Evolutionary conservation across 73 alveolate genomes (phyloP).

Genomic region (Paramecium octaurelia): DNA sequence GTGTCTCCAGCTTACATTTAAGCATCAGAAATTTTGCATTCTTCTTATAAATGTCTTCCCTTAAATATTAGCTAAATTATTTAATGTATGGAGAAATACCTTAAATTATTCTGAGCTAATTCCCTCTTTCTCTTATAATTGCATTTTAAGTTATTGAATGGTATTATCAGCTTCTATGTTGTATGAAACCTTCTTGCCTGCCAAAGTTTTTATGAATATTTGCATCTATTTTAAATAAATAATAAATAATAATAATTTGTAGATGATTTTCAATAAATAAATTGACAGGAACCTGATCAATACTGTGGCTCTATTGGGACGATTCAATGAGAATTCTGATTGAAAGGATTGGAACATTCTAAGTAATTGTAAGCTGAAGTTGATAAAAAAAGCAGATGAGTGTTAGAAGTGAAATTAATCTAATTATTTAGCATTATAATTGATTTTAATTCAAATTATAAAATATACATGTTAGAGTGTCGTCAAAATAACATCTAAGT

Average conservation of each 20-base stretch:
- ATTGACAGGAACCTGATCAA: neutral
- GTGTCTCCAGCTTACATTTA: constrained; percentile 48
- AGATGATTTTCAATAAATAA: neutral
- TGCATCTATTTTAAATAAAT: neutral
- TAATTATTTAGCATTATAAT: neutral
- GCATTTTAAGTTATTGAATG: constrained; percentile 3
- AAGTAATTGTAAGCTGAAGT: neutral
- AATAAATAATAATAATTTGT: neutral
- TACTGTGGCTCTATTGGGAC: neutral
- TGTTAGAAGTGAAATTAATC: neutral
- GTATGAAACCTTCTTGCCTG: constrained; percentile 39
- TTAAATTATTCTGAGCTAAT: constrained; percentile 40
- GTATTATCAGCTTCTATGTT: constrained; percentile 41
- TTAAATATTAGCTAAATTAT: neutral
- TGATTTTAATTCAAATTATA: neutral
- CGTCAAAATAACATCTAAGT: neutral
- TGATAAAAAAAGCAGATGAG: neutral
- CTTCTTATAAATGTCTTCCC: constrained; percentile 40
- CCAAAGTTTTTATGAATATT: neutral
- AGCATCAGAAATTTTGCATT: constrained; percentile 1
- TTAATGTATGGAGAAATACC: neutral
- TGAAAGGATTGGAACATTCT: neutral
- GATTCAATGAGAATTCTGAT: no score
- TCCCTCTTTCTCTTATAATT: constrained; percentile 47
- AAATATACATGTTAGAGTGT: neutral